Evolutionary conservation across 176 grass and related monocot genomes (phyloP).

Genomic region (Canna indica): DNA sequence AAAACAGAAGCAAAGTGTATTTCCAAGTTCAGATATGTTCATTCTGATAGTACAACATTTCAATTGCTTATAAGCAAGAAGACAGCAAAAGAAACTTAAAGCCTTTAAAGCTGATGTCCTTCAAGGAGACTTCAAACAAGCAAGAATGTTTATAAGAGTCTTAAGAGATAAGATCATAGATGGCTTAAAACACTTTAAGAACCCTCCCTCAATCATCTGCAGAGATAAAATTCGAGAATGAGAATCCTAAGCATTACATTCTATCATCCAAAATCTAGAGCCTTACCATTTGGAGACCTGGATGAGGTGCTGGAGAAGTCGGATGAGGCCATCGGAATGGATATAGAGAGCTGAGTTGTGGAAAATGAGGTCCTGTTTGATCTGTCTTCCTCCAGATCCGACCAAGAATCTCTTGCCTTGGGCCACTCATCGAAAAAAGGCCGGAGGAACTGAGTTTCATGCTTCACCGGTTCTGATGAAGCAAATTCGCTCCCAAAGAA

Average conservation of each 20-base stretch:
- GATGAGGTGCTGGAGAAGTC: constrained; percentile 22
- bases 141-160: too few relatives aligned
- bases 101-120: not conserved
- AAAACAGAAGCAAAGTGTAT: not conserved
- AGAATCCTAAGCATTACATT: not conserved
- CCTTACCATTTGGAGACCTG: constrained; percentile 11
- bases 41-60: not conserved
- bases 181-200: not conserved
- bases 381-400: constrained; percentile 11
- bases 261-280: not conserved
- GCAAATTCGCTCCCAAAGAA: constrained; percentile 32
- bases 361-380: constrained; percentile 23
- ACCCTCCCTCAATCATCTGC: not conserved
- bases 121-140: not conserved
- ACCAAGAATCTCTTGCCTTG: constrained; percentile 18
- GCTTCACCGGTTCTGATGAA: constrained; percentile 41
- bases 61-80: not conserved
- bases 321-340: constrained; percentile 17
- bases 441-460: constrained; percentile 38
- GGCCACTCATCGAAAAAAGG: constrained; percentile 24
- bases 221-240: not conserved
- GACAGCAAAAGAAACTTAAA: not conserved
- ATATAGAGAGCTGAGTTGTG: constrained; percentile 25
- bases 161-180: not conserved
- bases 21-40: not conserved